phyloP scores from a whole-genome alignment of 495 filamentous ascomycete genomes.

The Penicillium angulare region DNA sequence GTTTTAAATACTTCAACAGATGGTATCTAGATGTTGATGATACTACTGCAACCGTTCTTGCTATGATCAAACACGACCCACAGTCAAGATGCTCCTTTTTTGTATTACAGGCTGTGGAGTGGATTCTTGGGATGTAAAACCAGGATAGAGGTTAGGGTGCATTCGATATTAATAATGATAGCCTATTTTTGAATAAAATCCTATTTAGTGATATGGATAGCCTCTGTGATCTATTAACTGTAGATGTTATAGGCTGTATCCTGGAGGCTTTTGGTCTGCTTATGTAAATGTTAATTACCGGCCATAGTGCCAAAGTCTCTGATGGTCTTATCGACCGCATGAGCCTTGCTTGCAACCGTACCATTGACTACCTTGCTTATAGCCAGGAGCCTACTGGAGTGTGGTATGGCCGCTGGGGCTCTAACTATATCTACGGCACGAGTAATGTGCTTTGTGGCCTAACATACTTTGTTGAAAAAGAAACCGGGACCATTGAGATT shows the following conservation, averaged over 20 bases:
- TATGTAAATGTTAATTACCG: slow-evolving; percentile 8
- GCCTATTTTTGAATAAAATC: slow-evolving; percentile 37
- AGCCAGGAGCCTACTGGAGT: slow-evolving; percentile 27
- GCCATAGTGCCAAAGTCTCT: too few relatives aligned
- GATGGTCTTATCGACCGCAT: neutral
- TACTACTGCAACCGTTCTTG: slow-evolving; percentile 36
- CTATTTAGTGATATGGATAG: slow-evolving; percentile 46
- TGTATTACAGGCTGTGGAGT: slow-evolving; percentile 20
- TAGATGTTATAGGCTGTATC: slow-evolving; percentile 38
- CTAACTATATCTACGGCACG: slow-evolving; percentile 40
- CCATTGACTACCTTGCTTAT: neutral
- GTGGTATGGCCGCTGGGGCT: slow-evolving; percentile 40
- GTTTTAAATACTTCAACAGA: slow-evolving; percentile 35
- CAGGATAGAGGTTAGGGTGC: slow-evolving; percentile 46
- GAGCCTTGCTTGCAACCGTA: neutral
- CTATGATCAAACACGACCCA: slow-evolving; percentile 28
- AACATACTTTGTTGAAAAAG: slow-evolving; percentile 6
- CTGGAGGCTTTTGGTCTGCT: slow-evolving; percentile 40
- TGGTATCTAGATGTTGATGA: slow-evolving; percentile 46
- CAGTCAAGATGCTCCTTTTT: neutral
- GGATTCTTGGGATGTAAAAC: slow-evolving; percentile 48
- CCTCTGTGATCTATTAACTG: slow-evolving; percentile 32
- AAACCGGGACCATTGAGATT: neutral
- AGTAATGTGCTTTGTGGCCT: slow-evolving; percentile 33
- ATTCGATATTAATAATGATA: slow-evolving; percentile 40